Evolutionary conservation across 768 basidiomycete genomes (phyloP), one percentile per base, ranked within the genome.

Genomic region (Austroboletus festivus): DNA sequence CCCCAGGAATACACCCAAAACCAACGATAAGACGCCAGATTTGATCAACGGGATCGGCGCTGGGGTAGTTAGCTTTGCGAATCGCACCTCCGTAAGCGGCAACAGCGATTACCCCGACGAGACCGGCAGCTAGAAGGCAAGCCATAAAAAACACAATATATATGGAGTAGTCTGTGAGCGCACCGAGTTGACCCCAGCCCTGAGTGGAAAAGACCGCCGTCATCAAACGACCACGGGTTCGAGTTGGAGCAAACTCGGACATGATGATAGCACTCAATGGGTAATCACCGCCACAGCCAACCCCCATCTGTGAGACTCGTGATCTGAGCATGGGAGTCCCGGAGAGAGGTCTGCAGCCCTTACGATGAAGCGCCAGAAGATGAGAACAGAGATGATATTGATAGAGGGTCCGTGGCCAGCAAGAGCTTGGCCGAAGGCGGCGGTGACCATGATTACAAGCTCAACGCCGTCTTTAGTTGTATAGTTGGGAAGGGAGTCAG

Each of bases 11-110:
- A 50, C 83, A 86, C 35, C 92, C 92, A 37, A 94, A 71, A 56
- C 92, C 92, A 66, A 93, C 86, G 59, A 94, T 75, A 41, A 93
- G 71, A 58, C 93, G 85, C 92, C 92, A 93, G 65, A 79, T 76
- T 60, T 69, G 78, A 68, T 95, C 92, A 49, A 95, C 75, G 28
- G 77, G 73, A n/a, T 60, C 51, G 19, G 75, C 64, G 31, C 72
- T 51, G 21, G 69, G 68, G 37, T 68, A 55, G 31, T 68, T 46
- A 15, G 73, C 45, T 35, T 74, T 65, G 38, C 83, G 71, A 48
- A 83, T 77, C 3, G 74, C 53, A 44, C 58, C 58, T 67, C 85
- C 86, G 75, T 79, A 91, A 0, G 82, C 88, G 38, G 71, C 57
- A 20, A 83, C 78, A 50, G 80, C 61, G 54, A 88, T 76, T 57